Base-by-base conservation (phyloP, 2,329 filamentous ascomycete species). In the Talaromyces sp. region DNA sequence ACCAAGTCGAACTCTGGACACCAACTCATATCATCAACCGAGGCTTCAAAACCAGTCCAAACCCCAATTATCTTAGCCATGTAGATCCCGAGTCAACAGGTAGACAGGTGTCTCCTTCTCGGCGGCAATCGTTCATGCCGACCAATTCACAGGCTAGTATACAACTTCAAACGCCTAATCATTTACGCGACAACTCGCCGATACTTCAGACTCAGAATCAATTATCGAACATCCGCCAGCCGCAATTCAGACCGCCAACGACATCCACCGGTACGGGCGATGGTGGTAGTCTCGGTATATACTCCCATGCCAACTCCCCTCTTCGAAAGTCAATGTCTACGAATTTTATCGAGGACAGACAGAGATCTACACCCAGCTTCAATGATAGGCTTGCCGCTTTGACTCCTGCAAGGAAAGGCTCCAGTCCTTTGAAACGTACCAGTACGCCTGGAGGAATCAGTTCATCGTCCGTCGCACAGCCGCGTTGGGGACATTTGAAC, bases 231-330 rank as follows among this genome's bases (percentile, higher is more conserved):
- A 83, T 87, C 66, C 80, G 83, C 43, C 82, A 87, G 71, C 83
- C 85, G 24, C 81, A 86, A 64, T 84, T 83, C 70, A 77, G 82
- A 50, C 78, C 81, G 37, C 79, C 78, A 16, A 70, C 50, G 31
- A 35, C 50, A 2, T 63, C 60, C 27, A 70, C 73, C 8, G 72
- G 72, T 24, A 74, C 74, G 19, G 82, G 86, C 10, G 87, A 89
- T 73, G 92, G 92, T 16, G 92, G 93, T 2, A 94, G 85, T 73
- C 81, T 97, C 59, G 93, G 93, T 14, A 84, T 96, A 0, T 93
- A 88, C 75, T 89, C 85, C 6, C 92, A 96, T 75, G 88, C 88
- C 6, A 90, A 89, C 47, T 96, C 92, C 11, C 94, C 94, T 0
- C 77, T 98, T 13, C 90, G 92, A 71, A 97, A 96, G 75, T 84